A percentile compares a stretch with the other conserved stretches of the same genome.
Evolutionary conservation across 441 rosid genomes (phyloP).

Genomic region (Hypseocharis bilobata): DNA sequence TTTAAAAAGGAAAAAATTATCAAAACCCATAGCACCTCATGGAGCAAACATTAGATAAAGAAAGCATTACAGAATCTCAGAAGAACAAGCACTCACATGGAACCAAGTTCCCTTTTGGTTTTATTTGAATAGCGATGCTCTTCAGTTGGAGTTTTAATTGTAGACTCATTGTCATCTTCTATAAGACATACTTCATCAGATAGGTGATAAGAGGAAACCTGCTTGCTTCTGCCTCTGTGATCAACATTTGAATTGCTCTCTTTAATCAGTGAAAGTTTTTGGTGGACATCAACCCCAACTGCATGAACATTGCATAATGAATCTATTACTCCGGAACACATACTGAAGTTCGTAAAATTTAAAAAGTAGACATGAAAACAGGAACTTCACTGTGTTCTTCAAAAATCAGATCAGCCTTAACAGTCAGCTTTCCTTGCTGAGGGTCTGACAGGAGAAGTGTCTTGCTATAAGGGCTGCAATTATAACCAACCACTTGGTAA

Average conservation of each 20-base stretch:
- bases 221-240: constrained; percentile 27
- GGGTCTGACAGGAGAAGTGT: constrained; percentile 43
- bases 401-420: constrained; percentile 76
- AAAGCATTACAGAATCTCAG: not conserved
- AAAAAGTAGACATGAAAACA: not conserved
- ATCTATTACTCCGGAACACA: not conserved
- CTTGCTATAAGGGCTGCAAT: constrained; percentile 66
- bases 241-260: constrained; percentile 26
- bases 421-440: constrained; percentile 45
- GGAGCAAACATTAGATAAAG: not conserved
- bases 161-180: constrained; percentile 34
- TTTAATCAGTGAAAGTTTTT: constrained; percentile 41
- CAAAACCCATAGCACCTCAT: not conserved
- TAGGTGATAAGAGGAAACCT: constrained; percentile 36
- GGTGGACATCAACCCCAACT: constrained; percentile 82
- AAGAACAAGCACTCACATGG: constrained; percentile 35
- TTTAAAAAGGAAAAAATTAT: not conserved
- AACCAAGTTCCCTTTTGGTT: constrained; percentile 24
- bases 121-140: constrained; percentile 20
- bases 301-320: constrained; percentile 23
- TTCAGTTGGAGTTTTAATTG: constrained; percentile 21
- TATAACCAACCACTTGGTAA: constrained; percentile 17
- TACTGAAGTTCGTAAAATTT: not conserved
- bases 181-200: constrained; percentile 29
- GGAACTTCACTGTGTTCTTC: constrained; percentile 69